These are phyloP conservation scores for Ceratobasidium sp. DNA, from an alignment of 1,284 basidiomycete genomes.

Conservation along the genomic window DNA sequence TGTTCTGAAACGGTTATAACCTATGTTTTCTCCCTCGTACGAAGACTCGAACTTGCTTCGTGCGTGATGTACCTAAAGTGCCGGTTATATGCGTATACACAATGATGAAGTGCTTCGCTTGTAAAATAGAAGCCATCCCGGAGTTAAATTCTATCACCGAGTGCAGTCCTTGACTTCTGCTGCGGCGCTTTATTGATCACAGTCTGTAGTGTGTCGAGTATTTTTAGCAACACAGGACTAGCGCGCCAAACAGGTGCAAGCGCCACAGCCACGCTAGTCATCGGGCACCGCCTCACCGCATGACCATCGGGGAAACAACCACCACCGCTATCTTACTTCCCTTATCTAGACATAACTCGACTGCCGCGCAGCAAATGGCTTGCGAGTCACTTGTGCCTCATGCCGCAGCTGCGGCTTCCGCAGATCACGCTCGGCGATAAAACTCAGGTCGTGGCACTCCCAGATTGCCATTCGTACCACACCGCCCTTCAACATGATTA, in stretches of 20 bases:
- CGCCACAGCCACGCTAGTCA: neutral
- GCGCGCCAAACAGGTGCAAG: too few species aligned
- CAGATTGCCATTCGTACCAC: neutral
- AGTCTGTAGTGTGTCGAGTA: too few species aligned
- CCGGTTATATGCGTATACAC: too few species aligned
- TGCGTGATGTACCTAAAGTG: too few species aligned
- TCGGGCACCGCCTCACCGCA: neutral
- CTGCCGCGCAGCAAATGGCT: slow-evolving; percentile 12
- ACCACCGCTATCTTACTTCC: neutral
- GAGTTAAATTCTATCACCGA: too few species aligned
- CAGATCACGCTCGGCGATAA: slow-evolving; percentile 1
- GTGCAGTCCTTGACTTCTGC: too few species aligned
- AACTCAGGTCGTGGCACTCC: neutral
- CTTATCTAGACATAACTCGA: neutral
- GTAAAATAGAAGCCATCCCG: too few species aligned
- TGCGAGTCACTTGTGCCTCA: neutral
- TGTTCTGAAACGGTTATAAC: neutral
- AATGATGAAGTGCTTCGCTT: too few species aligned
- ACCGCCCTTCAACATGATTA: slow-evolving; percentile 12
- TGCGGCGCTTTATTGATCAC: too few species aligned
- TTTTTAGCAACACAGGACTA: too few species aligned
- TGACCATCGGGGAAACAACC: neutral
- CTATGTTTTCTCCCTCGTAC: neutral
- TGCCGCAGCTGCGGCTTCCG: neutral
- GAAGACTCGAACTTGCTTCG: too few species aligned